These are phyloP conservation scores for Starmerella bombicola DNA, from an alignment of 805 yeast species.

Conservation along the genomic window DNA sequence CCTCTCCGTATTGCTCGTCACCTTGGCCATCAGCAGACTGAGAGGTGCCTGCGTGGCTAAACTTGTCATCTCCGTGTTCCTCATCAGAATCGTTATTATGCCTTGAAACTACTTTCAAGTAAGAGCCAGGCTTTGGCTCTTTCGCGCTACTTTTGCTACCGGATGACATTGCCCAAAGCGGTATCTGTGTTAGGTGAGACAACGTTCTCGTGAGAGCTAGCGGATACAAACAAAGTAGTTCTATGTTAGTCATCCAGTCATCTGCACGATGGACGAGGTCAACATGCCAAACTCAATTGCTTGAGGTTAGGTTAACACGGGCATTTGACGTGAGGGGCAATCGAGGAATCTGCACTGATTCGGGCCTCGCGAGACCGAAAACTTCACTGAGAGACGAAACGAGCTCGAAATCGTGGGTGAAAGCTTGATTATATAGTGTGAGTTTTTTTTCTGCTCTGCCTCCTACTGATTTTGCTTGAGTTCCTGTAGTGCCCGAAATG, in stretches of 20 bases:
- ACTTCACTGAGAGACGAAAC: too few species aligned
- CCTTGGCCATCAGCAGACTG: conserved; percentile 7
- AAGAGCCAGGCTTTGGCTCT: neutral
- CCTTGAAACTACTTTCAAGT: neutral
- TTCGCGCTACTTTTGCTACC: neutral
- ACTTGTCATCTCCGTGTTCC: conserved; percentile 5
- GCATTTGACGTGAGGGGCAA: too few species aligned
- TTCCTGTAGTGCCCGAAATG: too few species aligned
- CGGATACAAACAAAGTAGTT: neutral
- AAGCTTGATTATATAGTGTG: too few species aligned
- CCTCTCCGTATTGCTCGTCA: conserved; percentile 20
- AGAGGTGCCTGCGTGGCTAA: neutral
- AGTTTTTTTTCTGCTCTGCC: too few species aligned
- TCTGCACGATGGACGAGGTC: too few species aligned
- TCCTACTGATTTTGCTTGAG: too few species aligned
- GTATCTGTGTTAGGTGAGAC: neutral
- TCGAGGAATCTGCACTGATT: too few species aligned
- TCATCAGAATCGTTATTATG: conserved; percentile 7
- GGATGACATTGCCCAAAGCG: neutral
- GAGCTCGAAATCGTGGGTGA: too few species aligned
- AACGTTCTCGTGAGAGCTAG: neutral
- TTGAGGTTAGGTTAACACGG: too few species aligned
- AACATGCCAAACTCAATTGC: too few species aligned
- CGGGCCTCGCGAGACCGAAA: too few species aligned
- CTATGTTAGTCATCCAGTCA: neutral